Evolutionary conservation across 2,329 filamentous ascomycete genomes (phyloP), one percentile per base, ranked within the genome.

Genomic region (Aspergillus sp.): DNA sequence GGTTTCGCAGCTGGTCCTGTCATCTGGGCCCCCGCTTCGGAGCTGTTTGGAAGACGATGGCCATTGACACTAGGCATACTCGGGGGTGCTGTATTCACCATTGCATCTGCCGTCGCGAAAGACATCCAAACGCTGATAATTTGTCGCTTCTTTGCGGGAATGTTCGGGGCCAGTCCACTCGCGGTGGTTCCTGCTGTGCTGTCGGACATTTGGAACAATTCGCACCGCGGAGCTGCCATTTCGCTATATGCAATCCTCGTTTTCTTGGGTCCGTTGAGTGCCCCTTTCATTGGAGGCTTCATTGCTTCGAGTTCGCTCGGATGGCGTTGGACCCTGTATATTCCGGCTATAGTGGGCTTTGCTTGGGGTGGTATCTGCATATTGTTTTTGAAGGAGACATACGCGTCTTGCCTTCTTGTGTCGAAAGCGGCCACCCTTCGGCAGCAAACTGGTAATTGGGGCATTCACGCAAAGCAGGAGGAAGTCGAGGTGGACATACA

Each of bases 21-120:
- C 15, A 66, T 89, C 2, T 87, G 84, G 84, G 86, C 84, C 3
- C 86, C 86, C 0, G 68, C 87, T 19, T 84, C 81, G 48, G 87
- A 89, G 68, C 77, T 87, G 8, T 84, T 80, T 51, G 85, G 85
- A 0, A 73, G 84, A 70, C 86, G 81, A 76, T 58, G 79, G 83
- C 47, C 85, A 74, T 60, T 81, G 15, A 54, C 39, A 1, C 73
- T 78, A 15, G 75, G 76, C 2, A 70, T 82, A 56, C 63, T 78
- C 17, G 69, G 73, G 0, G 71, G 78, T 5, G 77, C 68, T 0
- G 64, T 82, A 5, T 82, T 82, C 66, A 79, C 75, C 23, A 77
- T 82, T 41, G 77, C 74, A 8, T 76, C 75, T 0, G 81, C 80
- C 0, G 74, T 70, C 13, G 75, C 72, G 36, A 72, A 75, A 59